Evolutionary conservation across 2,329 filamentous ascomycete species (phyloP).

Genomic region (Botrytis cinerea): DNA sequence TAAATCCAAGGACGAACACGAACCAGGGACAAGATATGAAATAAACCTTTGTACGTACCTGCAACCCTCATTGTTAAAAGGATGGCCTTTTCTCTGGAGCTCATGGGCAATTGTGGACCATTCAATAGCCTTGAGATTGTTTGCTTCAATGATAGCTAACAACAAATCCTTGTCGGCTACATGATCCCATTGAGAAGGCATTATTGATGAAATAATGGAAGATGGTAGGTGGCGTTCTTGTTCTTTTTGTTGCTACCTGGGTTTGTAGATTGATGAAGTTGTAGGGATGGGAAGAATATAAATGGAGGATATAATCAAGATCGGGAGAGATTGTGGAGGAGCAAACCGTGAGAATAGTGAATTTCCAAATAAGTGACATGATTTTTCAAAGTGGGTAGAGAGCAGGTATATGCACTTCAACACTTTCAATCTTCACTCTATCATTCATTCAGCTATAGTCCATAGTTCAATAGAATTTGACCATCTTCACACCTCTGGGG

Average conservation of each 20-base stretch:
- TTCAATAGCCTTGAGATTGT: slow-evolving; percentile 32
- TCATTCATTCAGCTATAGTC: not conserved
- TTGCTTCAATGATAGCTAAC: slow-evolving; percentile 37
- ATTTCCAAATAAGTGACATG: not conserved
- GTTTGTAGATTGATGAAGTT: not conserved
- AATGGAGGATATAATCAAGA: not conserved
- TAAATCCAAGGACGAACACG: not conserved
- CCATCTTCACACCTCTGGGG: not conserved
- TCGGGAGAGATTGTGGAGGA: not conserved
- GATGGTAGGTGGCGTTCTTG: not conserved
- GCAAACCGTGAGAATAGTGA: not conserved
- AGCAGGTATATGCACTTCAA: not conserved
- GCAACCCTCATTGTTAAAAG: slow-evolving; percentile 39
- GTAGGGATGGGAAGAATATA: not conserved
- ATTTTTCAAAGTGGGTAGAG: not conserved
- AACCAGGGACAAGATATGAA: not conserved
- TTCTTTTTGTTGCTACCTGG: not conserved
- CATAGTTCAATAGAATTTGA: not conserved
- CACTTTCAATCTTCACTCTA: not conserved
- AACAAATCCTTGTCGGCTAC: slow-evolving; percentile 39
- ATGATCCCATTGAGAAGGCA: slow-evolving; percentile 33
- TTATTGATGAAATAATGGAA: not conserved
- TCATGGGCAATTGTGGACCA: slow-evolving; percentile 34
- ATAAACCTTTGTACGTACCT: slow-evolving; percentile 33
- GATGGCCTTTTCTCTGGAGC: slow-evolving; percentile 34